Evolutionary conservation across 2,329 filamentous ascomycete genomes (phyloP).

Genomic region (Fusarium buxicola): DNA sequence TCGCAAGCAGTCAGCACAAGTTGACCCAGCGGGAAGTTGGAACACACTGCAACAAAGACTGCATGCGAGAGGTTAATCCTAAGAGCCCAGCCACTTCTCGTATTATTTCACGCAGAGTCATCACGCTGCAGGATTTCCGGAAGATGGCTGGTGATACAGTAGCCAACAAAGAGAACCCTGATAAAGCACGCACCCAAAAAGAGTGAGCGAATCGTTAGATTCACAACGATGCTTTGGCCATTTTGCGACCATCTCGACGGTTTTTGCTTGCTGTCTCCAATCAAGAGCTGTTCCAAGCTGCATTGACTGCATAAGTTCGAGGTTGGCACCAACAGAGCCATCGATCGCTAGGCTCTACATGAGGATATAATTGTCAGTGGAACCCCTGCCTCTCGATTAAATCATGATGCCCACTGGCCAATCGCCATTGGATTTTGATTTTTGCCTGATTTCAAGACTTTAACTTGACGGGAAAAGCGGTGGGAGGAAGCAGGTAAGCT

Average conservation of each 20-base stretch:
- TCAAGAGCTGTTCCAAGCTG: neutral
- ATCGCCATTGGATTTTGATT: conserved; percentile 20
- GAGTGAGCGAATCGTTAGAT: neutral
- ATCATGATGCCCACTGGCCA: conserved; percentile 20
- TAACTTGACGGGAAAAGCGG: conserved; percentile 5
- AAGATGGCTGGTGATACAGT: conserved; percentile 8
- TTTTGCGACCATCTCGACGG: neutral
- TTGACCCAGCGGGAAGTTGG: neutral
- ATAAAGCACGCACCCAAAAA: neutral
- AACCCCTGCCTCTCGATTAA: conserved; percentile 30
- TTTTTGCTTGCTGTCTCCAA: conserved; percentile 10
- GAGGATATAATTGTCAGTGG: conserved; percentile 18
- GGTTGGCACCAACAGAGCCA: conserved; percentile 8
- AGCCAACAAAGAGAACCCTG: neutral
- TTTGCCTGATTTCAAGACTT: conserved; percentile 23
- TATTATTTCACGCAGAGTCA: neutral
- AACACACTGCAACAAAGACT: too few relatives aligned
- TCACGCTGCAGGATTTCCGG: neutral
- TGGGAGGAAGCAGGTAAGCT: neutral
- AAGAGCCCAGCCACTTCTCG: conserved; percentile 11
- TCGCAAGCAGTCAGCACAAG: neutral
- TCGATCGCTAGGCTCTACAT: conserved; percentile 22
- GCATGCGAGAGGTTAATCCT: neutral
- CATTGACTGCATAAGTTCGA: conserved; percentile 2
- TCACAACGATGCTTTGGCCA: conserved; percentile 2